Percentiles rank a stretch among this genome's conserved stretches.
Evolutionary conservation across 2,329 filamentous ascomycete species (phyloP).

Genomic region (Teratosphaeria gauchensis): DNA sequence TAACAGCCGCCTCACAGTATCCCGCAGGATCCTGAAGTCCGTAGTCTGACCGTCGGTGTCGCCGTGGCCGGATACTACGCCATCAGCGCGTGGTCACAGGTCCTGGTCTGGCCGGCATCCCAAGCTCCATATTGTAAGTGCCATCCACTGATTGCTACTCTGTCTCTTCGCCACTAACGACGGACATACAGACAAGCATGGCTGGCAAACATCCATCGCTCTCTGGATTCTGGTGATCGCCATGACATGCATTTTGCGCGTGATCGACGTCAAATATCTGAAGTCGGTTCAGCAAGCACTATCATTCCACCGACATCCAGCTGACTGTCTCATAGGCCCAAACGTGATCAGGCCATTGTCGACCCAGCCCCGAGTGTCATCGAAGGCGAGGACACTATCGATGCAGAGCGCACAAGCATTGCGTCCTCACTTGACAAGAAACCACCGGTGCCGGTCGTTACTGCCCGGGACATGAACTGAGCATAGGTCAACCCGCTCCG

Average conservation of each 20-base stretch:
- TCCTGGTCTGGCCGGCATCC: slow-evolving; percentile 39
- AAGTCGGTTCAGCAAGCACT: too few species aligned
- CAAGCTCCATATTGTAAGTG: slow-evolving; percentile 38
- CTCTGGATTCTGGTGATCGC: slow-evolving; percentile 31
- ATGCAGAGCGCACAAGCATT: too few species aligned
- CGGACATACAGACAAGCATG: slow-evolving; percentile 26
- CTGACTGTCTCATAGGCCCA: too few species aligned
- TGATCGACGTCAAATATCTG: too few species aligned
- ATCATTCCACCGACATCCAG: too few species aligned
- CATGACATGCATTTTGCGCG: slow-evolving; percentile 1
- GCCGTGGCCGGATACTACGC: slow-evolving; percentile 43
- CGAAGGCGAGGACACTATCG: not conserved
- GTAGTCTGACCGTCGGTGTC: slow-evolving; percentile 41
- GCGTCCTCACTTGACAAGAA: too few species aligned
- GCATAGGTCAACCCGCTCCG: too few species aligned
- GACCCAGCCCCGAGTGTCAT: too few species aligned
- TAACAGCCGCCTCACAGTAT: slow-evolving; percentile 11
- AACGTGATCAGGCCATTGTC: too few species aligned
- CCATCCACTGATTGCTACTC: not conserved
- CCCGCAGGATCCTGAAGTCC: slow-evolving; percentile 41
- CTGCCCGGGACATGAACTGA: too few species aligned
- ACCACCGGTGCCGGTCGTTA: too few species aligned
- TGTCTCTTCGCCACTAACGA: not conserved
- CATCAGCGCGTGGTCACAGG: slow-evolving; percentile 38
- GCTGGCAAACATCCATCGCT: slow-evolving; percentile 38